phyloP scores from a whole-genome alignment of 1,139 yeast genomes.

The Casaregolazyma lundiana region DNA sequence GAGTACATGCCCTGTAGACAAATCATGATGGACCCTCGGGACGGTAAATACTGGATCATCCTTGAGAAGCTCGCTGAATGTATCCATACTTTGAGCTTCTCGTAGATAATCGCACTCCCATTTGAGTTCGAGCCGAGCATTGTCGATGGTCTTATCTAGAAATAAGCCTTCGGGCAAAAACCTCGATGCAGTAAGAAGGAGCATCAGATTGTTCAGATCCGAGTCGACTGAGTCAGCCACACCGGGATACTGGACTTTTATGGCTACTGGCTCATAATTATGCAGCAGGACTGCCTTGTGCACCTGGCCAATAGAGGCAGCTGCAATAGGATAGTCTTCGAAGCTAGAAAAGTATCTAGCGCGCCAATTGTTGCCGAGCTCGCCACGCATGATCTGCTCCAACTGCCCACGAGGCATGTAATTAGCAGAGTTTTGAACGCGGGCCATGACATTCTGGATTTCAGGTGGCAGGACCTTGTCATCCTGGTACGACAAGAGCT shows the following conservation, averaged over 20 bases:
- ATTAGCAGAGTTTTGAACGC: conserved; percentile 92
- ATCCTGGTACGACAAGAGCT: conserved; percentile 89
- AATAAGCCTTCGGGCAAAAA: conserved; percentile 88
- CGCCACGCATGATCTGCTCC: conserved; percentile 65
- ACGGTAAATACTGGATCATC: conserved; percentile 71
- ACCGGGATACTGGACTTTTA: conserved; percentile 97
- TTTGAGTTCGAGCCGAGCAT: conserved; percentile 86
- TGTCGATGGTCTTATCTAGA: conserved; percentile 85
- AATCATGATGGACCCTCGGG: conserved; percentile 72
- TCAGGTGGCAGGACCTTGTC: conserved; percentile 78
- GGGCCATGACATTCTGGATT: conserved; percentile 68
- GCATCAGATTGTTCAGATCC: conserved; percentile 76
- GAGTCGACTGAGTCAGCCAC: conserved; percentile 91
- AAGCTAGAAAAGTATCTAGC: conserved; percentile 60
- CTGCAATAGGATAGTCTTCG: conserved; percentile 90
- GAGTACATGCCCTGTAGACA: conserved; percentile 76
- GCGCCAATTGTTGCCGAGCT: conserved; percentile 81
- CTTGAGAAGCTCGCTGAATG: conserved; percentile 57
- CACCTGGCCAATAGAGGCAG: conserved; percentile 97
- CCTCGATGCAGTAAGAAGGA: conserved; percentile 80
- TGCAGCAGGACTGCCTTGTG: conserved; percentile 68
- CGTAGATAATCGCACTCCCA: conserved; percentile 97
- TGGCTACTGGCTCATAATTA: conserved; percentile 71
- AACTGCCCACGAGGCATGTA: conserved; percentile 94
- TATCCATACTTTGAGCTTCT: conserved; percentile 75